A percentile compares a stretch with the other conserved stretches of the same genome.
Evolutionary conservation across 768 basidiomycete species (phyloP).

Genomic region (Trametes cinnabarina): DNA sequence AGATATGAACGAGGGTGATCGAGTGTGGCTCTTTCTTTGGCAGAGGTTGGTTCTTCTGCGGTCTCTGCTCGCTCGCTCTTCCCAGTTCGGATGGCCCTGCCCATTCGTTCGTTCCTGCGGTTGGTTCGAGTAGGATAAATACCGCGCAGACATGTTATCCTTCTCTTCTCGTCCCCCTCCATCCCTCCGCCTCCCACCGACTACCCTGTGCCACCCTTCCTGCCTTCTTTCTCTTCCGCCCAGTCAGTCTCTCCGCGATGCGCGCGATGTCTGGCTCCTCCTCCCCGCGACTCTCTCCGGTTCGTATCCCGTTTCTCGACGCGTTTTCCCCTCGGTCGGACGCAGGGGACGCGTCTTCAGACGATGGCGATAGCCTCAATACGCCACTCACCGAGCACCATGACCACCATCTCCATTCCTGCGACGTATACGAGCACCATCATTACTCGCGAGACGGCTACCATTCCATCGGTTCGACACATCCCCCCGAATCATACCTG

Average conservation of each 20-base stretch:
- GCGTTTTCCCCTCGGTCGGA: slow-evolving; percentile 35
- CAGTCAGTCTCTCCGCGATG: not conserved
- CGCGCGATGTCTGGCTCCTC: slow-evolving; percentile 3
- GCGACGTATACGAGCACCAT: slow-evolving; percentile 22
- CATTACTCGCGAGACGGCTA: slow-evolving; percentile 14
- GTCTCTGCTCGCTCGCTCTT: not conserved
- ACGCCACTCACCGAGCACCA: slow-evolving; percentile 39
- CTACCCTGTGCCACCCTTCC: slow-evolving; percentile 15
- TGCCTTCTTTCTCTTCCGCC: slow-evolving; percentile 4
- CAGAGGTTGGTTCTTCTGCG: slow-evolving; percentile 3
- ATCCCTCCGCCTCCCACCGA: not conserved
- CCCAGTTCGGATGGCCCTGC: slow-evolving; percentile 12
- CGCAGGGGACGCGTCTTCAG: slow-evolving; percentile 34
- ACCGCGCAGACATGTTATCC: slow-evolving; percentile 8
- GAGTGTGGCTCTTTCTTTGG: slow-evolving; percentile 14
- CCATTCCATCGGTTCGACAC: slow-evolving; percentile 1
- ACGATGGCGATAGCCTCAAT: slow-evolving; percentile 41
- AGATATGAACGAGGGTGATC: slow-evolving; percentile 10
- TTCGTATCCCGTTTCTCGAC: slow-evolving; percentile 19
- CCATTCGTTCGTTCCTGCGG: slow-evolving; percentile 11
- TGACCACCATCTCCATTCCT: slow-evolving; percentile 27
- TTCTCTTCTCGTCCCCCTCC: slow-evolving; percentile 17
- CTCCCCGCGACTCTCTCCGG: slow-evolving; percentile 3
- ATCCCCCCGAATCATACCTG: not conserved
- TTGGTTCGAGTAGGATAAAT: slow-evolving; percentile 19